Evolutionary conservation across 176 grass and related monocot genomes (phyloP).

Genomic region (Oryza officinalis): DNA sequence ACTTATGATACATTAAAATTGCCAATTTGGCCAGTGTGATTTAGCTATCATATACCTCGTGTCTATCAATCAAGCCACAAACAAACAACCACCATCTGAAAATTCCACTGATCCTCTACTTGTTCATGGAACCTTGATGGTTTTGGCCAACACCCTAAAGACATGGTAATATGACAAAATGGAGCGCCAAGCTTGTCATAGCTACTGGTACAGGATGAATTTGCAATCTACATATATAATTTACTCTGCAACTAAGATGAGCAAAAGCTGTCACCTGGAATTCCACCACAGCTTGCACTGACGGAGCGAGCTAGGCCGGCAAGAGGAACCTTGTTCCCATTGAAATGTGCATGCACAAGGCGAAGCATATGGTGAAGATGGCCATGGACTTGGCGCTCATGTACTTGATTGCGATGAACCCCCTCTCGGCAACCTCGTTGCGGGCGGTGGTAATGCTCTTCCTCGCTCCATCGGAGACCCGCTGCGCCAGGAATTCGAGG

Average conservation of each 20-base stretch:
- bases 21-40: neutral
- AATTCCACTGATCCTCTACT: slow-evolving; percentile 2
- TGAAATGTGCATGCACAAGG: slow-evolving; percentile 79
- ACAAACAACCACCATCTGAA: slow-evolving; percentile 26
- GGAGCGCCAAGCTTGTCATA: neutral
- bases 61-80: slow-evolving; percentile 23
- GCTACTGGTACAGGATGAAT: slow-evolving; percentile 7
- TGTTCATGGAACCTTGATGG: neutral
- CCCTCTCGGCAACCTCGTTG: slow-evolving; percentile 55
- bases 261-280: slow-evolving; percentile 32
- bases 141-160: slow-evolving; percentile 17
- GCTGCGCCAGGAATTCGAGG: slow-evolving; percentile 65
- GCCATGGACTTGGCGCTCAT: slow-evolving; percentile 74
- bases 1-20: neutral
- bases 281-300: neutral
- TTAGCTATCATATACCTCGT: slow-evolving; percentile 27
- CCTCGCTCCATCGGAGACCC: slow-evolving; percentile 54
- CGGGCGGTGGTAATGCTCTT: slow-evolving; percentile 46
- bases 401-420: slow-evolving; percentile 58
- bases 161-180: neutral
- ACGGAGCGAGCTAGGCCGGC: slow-evolving; percentile 45
- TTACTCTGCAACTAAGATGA: slow-evolving; percentile 27
- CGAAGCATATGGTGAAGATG: slow-evolving; percentile 62
- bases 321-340: slow-evolving; percentile 66
- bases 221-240: slow-evolving; percentile 31